Evolutionary conservation across 352 stramenopile species (phyloP).

Genomic region (Phytophthora vignae): DNA sequence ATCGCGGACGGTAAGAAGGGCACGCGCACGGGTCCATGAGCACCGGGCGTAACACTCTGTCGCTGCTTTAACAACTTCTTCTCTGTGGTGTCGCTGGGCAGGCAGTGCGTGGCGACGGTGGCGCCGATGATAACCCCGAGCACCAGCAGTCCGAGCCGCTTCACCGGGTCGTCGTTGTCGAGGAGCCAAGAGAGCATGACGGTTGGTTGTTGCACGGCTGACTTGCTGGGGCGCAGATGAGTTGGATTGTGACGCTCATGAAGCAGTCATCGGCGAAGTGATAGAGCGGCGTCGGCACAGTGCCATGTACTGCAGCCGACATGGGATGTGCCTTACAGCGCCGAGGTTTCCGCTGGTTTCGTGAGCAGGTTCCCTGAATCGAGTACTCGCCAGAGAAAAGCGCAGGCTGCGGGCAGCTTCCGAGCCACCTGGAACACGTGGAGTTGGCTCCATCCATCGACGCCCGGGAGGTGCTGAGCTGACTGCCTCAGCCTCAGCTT

Average conservation of each 20-base stretch:
- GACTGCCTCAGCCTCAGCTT: background rate
- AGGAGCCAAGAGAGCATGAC: constrained; percentile 37
- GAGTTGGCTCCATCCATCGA: background rate
- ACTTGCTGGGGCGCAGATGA: constrained; percentile 24
- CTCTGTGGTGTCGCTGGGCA: constrained; percentile 25
- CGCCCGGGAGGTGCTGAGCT: constrained; percentile 6
- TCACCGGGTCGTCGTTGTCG: constrained; percentile 34
- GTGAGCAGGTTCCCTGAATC: constrained; percentile 1
- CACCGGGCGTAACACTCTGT: constrained; percentile 30
- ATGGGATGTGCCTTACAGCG: background rate
- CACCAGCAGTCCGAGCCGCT: constrained; percentile 33
- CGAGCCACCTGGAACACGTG: background rate
- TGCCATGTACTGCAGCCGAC: background rate
- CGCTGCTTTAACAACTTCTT: constrained; percentile 31
- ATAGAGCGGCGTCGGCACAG: background rate
- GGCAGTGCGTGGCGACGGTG: constrained; percentile 22
- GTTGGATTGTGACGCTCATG: constrained; percentile 31
- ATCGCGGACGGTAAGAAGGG: constrained; percentile 42
- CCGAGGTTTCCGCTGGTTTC: constrained; percentile 4
- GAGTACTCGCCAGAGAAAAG: background rate
- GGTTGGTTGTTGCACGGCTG: background rate
- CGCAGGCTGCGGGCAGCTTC: background rate
- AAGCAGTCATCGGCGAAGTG: constrained; percentile 1
- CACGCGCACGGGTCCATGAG: constrained; percentile 18
- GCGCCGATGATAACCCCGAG: constrained; percentile 27